Conservation (phyloP, 495 filamentous ascomycete species). For the Penicillium angulare region DNA sequence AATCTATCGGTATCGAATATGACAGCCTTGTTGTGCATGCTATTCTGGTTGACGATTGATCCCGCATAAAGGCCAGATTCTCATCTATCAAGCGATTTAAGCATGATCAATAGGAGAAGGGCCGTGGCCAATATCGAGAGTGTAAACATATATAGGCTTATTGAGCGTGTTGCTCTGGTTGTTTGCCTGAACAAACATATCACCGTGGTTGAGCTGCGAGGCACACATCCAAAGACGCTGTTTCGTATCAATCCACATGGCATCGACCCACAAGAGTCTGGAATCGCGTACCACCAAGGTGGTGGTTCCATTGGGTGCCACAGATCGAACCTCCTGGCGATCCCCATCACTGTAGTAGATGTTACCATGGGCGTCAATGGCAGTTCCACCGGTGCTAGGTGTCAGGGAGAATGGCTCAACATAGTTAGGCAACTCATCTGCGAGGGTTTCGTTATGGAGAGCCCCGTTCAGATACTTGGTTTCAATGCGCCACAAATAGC, state of each 20-base stretch:
- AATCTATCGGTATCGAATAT: no score
- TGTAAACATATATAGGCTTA: conserved; percentile 8
- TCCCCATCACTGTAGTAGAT: conserved; percentile 6
- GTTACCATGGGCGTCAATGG: conserved; percentile 3
- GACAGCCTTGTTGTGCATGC: no score
- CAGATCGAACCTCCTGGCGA: neutral
- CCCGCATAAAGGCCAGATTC: no score
- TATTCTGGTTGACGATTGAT: no score
- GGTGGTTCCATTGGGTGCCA: conserved; percentile 1
- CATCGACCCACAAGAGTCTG: conserved; percentile 6
- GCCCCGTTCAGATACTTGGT: conserved; percentile 5
- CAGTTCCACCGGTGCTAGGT: conserved; percentile 2
- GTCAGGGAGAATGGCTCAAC: conserved; percentile 4
- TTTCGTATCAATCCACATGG: conserved; percentile 5
- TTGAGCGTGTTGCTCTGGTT: neutral
- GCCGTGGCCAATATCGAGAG: neutral
- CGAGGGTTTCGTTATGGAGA: neutral
- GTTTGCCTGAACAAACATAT: neutral
- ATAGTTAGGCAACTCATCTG: neutral
- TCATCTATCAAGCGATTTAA: no score
- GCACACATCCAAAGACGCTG: conserved; percentile 4
- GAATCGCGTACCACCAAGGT: neutral
- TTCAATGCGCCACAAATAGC: conserved; percentile 7
- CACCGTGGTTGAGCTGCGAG: neutral
- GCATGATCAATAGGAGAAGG: neutral